Evolutionary conservation across 352 stramenopile species (phyloP).

Genomic region (Pythium chondricola): DNA sequence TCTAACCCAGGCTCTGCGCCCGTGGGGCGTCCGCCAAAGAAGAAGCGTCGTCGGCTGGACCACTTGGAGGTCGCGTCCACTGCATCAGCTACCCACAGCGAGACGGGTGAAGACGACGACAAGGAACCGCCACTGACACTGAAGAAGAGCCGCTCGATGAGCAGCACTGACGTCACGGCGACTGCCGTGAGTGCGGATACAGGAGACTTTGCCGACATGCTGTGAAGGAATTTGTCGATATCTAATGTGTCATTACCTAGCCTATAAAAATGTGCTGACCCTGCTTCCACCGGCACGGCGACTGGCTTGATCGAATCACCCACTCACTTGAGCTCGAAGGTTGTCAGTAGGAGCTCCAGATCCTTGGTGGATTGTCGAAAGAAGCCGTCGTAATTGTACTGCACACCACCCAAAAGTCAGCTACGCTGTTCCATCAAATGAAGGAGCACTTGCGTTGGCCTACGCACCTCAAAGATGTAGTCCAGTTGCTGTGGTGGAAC

Average conservation of each 20-base stretch:
- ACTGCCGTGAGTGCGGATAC: background rate
- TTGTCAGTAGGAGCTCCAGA: constrained; percentile 53
- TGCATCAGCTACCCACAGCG: constrained; percentile 18
- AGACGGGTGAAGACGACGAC: constrained; percentile 20
- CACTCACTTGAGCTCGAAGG: constrained; percentile 38
- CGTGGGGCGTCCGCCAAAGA: constrained; percentile 14
- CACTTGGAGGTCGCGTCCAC: constrained; percentile 5
- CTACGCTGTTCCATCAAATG: background rate
- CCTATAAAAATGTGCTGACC: constrained; percentile 15
- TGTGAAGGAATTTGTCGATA: constrained; percentile 24
- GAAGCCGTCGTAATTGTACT: constrained; percentile 85
- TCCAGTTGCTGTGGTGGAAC: constrained; percentile 74
- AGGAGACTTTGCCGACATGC: constrained; percentile 53
- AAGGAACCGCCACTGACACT: constrained; percentile 7
- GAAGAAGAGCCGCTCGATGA: constrained; percentile 12
- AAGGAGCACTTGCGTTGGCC: background rate
- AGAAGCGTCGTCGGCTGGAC: constrained; percentile 15
- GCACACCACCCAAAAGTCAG: constrained; percentile 3
- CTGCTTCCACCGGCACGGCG: no score
- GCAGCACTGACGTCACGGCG: background rate
- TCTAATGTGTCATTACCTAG: constrained; percentile 21
- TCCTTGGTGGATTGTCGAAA: constrained; percentile 76
- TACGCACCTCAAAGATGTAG: constrained; percentile 85
- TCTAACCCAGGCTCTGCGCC: constrained; percentile 8
- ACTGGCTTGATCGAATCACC: background rate